Percentiles rank a stretch among this genome's conserved stretches.
phyloP scores from a whole-genome alignment of 257 asterid species.

The Capsicum pubescens region DNA sequence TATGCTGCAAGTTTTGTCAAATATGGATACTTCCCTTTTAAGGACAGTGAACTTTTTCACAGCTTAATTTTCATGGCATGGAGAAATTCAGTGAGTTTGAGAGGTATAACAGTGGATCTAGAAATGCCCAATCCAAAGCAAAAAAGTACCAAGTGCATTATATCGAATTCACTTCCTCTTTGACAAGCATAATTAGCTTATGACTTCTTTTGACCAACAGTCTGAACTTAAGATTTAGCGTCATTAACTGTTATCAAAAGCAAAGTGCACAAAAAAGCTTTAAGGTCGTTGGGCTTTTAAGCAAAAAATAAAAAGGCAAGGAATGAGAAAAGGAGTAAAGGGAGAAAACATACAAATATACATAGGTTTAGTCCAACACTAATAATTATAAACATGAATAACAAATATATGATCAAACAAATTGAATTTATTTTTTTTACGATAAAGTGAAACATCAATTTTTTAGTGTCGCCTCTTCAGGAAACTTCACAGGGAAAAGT shows the following conservation, averaged over 20 bases:
- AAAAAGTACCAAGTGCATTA: neutral
- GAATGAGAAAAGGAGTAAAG: too few relatives aligned
- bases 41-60: neutral
- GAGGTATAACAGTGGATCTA: neutral
- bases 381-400: too few relatives aligned
- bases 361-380: too few relatives aligned
- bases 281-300: too few relatives aligned
- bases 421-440: too few relatives aligned
- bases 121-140: constrained; percentile 12
- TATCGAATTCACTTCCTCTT: neutral
- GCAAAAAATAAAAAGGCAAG: too few relatives aligned
- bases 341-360: too few relatives aligned
- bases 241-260: neutral
- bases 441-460: too few relatives aligned
- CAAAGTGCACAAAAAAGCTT: too few relatives aligned
- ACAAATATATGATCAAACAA: too few relatives aligned
- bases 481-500: too few relatives aligned
- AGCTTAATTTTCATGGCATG: neutral
- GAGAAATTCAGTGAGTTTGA: constrained; percentile 7
- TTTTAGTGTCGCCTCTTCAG: too few relatives aligned
- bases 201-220: constrained; percentile 5
- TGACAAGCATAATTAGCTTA: neutral
- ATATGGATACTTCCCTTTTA: neutral
- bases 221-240: neutral
- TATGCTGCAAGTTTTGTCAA: neutral